These are phyloP conservation scores for Boletus bicolor DNA, from an alignment of 768 basidiomycete species.

Conservation along the genomic window DNA sequence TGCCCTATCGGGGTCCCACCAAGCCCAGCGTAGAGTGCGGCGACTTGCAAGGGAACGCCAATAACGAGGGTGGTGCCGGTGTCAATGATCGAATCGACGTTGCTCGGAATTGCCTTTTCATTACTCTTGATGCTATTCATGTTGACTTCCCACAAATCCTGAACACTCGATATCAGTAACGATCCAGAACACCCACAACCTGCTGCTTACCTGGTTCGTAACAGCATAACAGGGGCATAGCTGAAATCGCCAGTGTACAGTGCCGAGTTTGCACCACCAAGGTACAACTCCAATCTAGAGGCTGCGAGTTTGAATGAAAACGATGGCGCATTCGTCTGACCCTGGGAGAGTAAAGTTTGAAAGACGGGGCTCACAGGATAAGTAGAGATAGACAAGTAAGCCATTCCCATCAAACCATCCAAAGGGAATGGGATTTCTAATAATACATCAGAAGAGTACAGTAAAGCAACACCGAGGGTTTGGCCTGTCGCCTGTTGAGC, in stretches of 20 bases:
- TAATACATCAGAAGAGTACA: neutral
- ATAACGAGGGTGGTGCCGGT: constrained; percentile 23
- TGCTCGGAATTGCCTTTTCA: neutral
- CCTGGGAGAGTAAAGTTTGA: constrained; percentile 39
- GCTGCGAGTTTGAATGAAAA: too few relatives aligned
- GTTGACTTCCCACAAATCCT: constrained; percentile 22
- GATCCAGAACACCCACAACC: neutral
- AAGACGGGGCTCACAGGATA: constrained; percentile 35
- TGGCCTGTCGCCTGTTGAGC: constrained; percentile 8
- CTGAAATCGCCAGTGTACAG: too few relatives aligned
- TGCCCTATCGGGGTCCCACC: constrained; percentile 22
- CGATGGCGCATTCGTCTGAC: too few relatives aligned
- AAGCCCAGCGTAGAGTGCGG: constrained; percentile 20
- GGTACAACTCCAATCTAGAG: too few relatives aligned
- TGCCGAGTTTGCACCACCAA: too few relatives aligned
- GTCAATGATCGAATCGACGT: constrained; percentile 15
- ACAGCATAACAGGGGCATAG: neutral
- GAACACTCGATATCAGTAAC: neutral
- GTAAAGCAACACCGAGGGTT: constrained; percentile 11
- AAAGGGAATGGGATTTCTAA: neutral
- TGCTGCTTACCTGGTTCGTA: constrained; percentile 1
- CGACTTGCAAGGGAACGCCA: constrained; percentile 9
- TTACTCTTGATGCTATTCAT: constrained; percentile 6
- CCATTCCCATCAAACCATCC: constrained; percentile 40
- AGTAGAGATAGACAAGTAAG: constrained; percentile 36